Conservation (phyloP, 1,284 basidiomycete species). For the Rhodotorula sp. region DNA sequence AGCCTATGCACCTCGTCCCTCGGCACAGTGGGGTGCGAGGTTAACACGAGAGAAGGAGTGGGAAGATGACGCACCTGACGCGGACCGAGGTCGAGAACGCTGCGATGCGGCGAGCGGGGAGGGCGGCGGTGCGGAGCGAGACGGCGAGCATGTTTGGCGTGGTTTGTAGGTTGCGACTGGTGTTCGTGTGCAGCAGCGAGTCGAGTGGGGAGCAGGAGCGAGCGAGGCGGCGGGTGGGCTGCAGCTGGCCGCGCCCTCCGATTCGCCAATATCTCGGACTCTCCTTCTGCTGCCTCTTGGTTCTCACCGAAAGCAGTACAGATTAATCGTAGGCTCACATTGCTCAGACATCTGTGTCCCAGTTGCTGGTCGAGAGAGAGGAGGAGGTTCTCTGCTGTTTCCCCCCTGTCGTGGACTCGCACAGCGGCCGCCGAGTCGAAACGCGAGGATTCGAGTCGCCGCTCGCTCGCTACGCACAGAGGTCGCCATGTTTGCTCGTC, state of each 20-base stretch:
- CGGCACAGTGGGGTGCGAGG: background rate
- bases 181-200: no score
- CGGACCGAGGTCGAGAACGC: conserved; percentile 17
- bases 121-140: conserved; percentile 7
- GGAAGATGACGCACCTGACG: conserved; percentile 17
- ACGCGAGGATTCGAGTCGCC: background rate
- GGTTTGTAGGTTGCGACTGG: background rate
- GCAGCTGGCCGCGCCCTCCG: background rate
- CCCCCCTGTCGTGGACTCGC: background rate
- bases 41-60: background rate
- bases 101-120: background rate
- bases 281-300: no score
- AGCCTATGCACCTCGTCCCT: background rate
- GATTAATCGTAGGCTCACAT: no score
- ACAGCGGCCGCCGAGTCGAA: background rate
- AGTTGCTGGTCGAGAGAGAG: no score
- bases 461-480: background rate
- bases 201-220: no score
- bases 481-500: conserved; percentile 33
- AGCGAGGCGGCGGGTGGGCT: background rate
- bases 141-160: conserved; percentile 13
- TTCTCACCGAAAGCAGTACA: no score
- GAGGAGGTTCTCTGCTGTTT: no score
- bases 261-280: no score
- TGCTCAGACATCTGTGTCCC: no score